phyloP scores from a whole-genome alignment of 208 protist genomes.

The Naegleria fowleri region DNA sequence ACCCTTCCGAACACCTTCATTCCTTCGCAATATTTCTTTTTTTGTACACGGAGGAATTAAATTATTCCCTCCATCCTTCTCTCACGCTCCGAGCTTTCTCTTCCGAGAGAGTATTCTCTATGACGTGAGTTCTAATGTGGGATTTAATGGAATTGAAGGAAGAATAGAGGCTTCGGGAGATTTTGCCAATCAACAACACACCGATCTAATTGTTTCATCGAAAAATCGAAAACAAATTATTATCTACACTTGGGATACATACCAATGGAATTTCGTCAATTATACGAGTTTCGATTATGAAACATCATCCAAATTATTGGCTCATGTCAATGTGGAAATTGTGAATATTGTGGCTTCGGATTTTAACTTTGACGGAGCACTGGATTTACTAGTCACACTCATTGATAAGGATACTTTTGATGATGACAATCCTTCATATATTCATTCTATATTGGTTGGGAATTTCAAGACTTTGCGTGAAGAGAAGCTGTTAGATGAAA shows the following conservation, averaged over 20 bases:
- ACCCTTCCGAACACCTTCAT: too few species aligned
- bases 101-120: background rate
- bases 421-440: background rate
- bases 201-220: background rate
- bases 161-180: background rate
- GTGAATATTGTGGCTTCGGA: background rate
- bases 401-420: background rate
- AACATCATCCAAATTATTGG: background rate
- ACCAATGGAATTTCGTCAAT: background rate
- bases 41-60: background rate
- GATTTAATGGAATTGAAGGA: background rate
- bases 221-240: background rate
- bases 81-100: background rate
- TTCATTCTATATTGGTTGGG: background rate
- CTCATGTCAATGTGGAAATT: background rate
- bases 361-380: slow-evolving; percentile 21
- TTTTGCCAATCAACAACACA: background rate
- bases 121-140: background rate
- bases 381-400: background rate
- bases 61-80: background rate
- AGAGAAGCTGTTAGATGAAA: background rate
- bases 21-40: background rate
- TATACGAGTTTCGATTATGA: background rate
- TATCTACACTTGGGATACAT: background rate
- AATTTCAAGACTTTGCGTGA: background rate